phyloP scores from a whole-genome alignment of 2,329 filamentous ascomycete genomes.

The Hypoxylon sp. region DNA sequence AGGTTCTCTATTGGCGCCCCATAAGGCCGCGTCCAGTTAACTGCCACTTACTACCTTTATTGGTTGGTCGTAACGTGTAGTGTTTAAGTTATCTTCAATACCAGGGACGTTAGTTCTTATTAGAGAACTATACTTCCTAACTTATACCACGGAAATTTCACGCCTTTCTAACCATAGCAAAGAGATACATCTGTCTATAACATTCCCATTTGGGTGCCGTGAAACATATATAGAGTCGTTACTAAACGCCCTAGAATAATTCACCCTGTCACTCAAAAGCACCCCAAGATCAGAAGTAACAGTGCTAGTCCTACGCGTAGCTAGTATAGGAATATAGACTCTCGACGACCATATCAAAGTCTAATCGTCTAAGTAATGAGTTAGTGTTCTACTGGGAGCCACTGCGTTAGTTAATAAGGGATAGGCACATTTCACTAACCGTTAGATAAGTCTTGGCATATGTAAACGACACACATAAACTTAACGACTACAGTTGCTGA shows the following conservation, averaged over 20 bases:
- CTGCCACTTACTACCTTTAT: no score
- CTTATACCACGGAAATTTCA: no score
- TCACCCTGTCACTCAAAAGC: background rate
- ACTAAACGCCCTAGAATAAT: background rate
- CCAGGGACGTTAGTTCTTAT: no score
- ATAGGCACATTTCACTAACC: background rate
- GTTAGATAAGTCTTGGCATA: background rate
- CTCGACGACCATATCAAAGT: background rate
- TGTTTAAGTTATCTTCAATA: no score
- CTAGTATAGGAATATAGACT: background rate
- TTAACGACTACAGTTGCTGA: background rate
- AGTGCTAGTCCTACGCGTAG: background rate
- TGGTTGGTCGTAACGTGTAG: no score
- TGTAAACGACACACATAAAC: background rate
- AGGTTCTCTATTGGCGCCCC: no score
- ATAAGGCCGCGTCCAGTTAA: no score
- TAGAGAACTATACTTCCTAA: no score
- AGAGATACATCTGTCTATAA: no score
- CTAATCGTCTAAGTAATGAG: background rate
- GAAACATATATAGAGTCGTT: no score
- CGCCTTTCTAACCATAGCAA: no score
- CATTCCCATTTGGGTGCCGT: no score
- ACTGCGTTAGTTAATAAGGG: background rate
- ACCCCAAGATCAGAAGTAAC: background rate
- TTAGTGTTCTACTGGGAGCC: background rate